phyloP scores from a whole-genome alignment of 2,329 filamentous ascomycete species.

The Hymenoscyphus occultus region DNA sequence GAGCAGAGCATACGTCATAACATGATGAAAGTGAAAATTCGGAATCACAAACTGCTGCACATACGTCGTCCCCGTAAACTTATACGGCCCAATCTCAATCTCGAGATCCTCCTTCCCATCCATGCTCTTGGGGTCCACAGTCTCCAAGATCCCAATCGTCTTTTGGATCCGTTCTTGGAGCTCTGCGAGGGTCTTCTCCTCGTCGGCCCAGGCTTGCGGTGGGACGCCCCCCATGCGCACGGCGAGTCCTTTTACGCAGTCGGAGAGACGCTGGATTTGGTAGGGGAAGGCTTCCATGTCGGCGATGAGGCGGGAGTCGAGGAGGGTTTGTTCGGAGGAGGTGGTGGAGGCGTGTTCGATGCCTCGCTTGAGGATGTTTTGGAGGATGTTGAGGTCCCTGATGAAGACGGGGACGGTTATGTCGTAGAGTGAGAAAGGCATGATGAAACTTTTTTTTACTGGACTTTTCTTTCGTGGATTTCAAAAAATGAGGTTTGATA shows the following conservation, averaged over 20 bases:
- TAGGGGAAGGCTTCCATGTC: slow-evolving; percentile 50
- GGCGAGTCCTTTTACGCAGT: slow-evolving; percentile 42
- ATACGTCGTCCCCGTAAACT: slow-evolving; percentile 46
- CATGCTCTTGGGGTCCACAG: slow-evolving; percentile 42
- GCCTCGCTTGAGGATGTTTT: slow-evolving; percentile 44
- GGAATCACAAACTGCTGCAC: slow-evolving; percentile 50
- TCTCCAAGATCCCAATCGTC: slow-evolving; percentile 46
- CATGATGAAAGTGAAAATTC: slow-evolving; percentile 63
- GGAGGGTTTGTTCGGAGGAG: slow-evolving; percentile 31
- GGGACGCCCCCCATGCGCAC: slow-evolving; percentile 40
- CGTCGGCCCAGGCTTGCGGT: slow-evolving; percentile 38
- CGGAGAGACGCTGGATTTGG: slow-evolving; percentile 46
- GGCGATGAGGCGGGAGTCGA: slow-evolving; percentile 42
- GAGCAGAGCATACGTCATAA: slow-evolving; percentile 58
- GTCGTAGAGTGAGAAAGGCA: slow-evolving; percentile 27
- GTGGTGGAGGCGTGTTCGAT: slow-evolving; percentile 39
- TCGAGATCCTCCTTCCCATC: slow-evolving; percentile 43
- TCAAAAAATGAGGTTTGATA: background rate
- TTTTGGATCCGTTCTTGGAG: slow-evolving; percentile 46
- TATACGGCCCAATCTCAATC: slow-evolving; percentile 39
- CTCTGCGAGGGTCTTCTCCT: slow-evolving; percentile 48
- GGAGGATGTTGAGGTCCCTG: slow-evolving; percentile 42
- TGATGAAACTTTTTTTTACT: background rate
- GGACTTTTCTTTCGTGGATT: background rate
- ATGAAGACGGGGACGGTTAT: slow-evolving; percentile 43